Percentiles rank a stretch among this genome's conserved stretches.
phyloP scores from a whole-genome alignment of 164 flowering plant species.

The Santalum album region DNA sequence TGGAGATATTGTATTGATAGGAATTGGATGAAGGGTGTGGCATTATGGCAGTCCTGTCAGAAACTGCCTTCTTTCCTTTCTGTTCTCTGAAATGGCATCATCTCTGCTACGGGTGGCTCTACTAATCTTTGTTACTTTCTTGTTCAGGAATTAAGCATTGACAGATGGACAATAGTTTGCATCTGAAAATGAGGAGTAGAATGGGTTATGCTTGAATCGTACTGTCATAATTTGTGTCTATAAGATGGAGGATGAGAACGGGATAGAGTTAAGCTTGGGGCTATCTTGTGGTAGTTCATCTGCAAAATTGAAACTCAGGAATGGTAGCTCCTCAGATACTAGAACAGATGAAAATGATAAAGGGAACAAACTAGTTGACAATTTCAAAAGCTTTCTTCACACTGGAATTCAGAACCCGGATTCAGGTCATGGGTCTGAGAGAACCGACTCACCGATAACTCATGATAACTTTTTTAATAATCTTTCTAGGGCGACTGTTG shows the following conservation, averaged over 20 bases:
- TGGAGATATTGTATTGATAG: background rate
- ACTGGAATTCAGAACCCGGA: constrained; percentile 35
- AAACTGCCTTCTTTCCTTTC: too few relatives aligned
- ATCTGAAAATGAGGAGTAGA: background rate
- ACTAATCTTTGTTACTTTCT: background rate
- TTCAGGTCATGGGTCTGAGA: constrained; percentile 21
- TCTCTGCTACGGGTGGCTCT: background rate
- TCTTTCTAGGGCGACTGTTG: constrained; percentile 34
- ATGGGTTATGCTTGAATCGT: background rate
- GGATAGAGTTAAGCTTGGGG: constrained; percentile 82
- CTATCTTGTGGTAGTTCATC: constrained; percentile 63
- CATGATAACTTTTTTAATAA: constrained; percentile 59
- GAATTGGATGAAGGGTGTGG: background rate
- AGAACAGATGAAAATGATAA: constrained; percentile 46
- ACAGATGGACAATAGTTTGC: background rate
- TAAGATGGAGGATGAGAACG: constrained; percentile 78
- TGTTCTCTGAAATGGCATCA: background rate
- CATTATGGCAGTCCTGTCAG: background rate
- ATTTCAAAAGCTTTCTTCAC: constrained; percentile 52
- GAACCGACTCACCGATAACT: constrained; percentile 26
- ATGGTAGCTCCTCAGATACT: constrained; percentile 34
- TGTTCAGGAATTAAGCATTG: background rate
- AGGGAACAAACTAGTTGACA: constrained; percentile 39
- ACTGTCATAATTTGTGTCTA: background rate
- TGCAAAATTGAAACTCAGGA: constrained; percentile 46